Percentiles rank a stretch among this genome's conserved stretches.
Conservation (phyloP, 305 asterid genomes). For the Nicotiana rustica region DNA sequence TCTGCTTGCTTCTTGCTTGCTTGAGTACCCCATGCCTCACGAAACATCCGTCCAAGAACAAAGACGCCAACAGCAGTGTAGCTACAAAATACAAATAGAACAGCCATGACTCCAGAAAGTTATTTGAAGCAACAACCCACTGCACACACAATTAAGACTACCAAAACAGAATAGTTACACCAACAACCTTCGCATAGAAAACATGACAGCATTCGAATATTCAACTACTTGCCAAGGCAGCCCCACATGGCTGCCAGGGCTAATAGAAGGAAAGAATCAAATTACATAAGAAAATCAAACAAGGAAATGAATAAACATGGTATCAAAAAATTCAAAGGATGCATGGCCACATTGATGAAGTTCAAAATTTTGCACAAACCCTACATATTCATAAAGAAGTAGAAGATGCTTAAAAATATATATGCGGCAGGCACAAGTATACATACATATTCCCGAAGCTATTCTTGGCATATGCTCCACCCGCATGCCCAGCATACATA, state of each 20-base stretch:
- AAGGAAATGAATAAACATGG: background rate
- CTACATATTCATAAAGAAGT: background rate
- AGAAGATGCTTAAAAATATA: slow-evolving; percentile 31
- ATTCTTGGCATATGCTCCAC: slow-evolving; percentile 99
- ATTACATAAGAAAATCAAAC: background rate
- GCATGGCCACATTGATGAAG: slow-evolving; percentile 12
- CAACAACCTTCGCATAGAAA: slow-evolving; percentile 9
- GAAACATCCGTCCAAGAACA: slow-evolving; percentile 92
- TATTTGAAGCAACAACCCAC: slow-evolving; percentile 27
- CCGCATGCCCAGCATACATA: slow-evolving; percentile 96
- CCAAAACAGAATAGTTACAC: background rate
- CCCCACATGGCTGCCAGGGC: background rate
- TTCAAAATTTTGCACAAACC: slow-evolving; percentile 4
- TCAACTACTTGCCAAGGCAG: background rate
- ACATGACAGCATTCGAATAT: background rate
- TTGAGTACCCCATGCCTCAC: slow-evolving; percentile 90
- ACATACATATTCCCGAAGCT: slow-evolving; percentile 89
- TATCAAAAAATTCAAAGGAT: background rate
- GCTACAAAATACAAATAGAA: slow-evolving; percentile 55
- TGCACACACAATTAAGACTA: slow-evolving; percentile 15
- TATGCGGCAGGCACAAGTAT: background rate
- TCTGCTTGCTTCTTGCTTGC: slow-evolving; percentile 90
- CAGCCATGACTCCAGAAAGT: slow-evolving; percentile 22
- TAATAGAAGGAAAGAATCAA: background rate
- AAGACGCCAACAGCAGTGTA: slow-evolving; percentile 98